A percentile compares a stretch with the other conserved stretches of the same genome.
These are phyloP conservation scores for Angomonas deanei DNA, from an alignment of 208 protist species.

Conservation along the genomic window DNA sequence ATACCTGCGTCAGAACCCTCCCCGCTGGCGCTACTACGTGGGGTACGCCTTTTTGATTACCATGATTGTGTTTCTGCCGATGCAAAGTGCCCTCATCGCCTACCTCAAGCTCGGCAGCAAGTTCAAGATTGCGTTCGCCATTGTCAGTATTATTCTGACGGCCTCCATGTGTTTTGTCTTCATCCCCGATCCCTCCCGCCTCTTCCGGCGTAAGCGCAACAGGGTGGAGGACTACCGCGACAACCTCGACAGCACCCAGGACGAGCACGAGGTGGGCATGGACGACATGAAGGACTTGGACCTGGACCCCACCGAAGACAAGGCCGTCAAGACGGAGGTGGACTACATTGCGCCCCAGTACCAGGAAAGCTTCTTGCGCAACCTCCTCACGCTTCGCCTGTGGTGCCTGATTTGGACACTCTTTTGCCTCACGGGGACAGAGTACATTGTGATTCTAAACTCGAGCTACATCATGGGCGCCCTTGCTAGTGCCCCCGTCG, in stretches of 20 bases:
- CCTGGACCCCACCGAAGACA: neutral
- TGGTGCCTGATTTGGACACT: conserved; percentile 12
- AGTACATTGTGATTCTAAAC: conserved; percentile 18
- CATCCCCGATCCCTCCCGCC: conserved; percentile 9
- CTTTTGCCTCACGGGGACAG: conserved; percentile 11
- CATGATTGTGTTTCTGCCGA: neutral
- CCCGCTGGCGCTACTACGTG: conserved; percentile 19
- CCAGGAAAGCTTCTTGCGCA: conserved; percentile 15
- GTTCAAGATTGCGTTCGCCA: conserved; percentile 19
- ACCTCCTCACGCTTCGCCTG: conserved; percentile 6
- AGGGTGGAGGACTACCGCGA: too few species aligned
- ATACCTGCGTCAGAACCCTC: conserved; percentile 26
- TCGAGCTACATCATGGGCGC: conserved; percentile 17
- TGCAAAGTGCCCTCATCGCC: neutral
- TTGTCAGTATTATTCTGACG: neutral
- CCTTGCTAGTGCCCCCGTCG: neutral
- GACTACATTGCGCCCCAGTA: conserved; percentile 34
- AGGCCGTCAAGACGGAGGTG: conserved; percentile 4
- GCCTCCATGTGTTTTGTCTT: conserved; percentile 6
- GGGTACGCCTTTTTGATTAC: conserved; percentile 15
- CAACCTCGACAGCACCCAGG: too few species aligned
- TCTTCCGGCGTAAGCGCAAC: neutral
- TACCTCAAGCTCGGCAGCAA: conserved; percentile 9
- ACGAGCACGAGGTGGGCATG: too few species aligned
- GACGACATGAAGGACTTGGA: neutral